phyloP scores from a whole-genome alignment of 2,329 filamentous ascomycete species.

The Claviceps fusiformis region DNA sequence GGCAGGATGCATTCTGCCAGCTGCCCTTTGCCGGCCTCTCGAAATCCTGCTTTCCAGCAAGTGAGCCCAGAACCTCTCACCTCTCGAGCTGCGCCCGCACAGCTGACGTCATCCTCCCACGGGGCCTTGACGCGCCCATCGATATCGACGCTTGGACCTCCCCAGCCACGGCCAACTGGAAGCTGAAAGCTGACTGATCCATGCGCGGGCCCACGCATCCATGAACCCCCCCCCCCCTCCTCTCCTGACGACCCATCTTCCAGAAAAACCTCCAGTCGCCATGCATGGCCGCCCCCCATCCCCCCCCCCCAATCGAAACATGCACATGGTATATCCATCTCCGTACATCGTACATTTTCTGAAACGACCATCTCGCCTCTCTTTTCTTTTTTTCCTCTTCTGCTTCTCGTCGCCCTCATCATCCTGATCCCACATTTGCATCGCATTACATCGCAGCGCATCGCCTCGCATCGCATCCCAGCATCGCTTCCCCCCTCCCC shows the following conservation, averaged over 20 bases:
- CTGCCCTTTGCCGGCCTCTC: too few species aligned
- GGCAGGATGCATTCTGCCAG: too few species aligned
- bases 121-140: too few species aligned
- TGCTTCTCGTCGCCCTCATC: background rate
- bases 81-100: too few species aligned
- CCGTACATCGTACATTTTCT: background rate
- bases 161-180: too few species aligned
- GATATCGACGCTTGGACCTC: too few species aligned
- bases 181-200: background rate
- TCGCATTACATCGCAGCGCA: background rate
- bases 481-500: background rate
- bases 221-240: background rate
- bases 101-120: too few species aligned
- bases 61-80: too few species aligned
- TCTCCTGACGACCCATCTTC: background rate
- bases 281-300: background rate
- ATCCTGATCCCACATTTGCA: background rate
- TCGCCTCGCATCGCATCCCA: background rate
- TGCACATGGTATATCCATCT: background rate
- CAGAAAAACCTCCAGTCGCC: background rate
- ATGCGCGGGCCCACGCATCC: background rate
- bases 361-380: background rate
- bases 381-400: background rate
- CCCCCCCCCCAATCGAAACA: background rate
- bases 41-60: too few species aligned